Conservation (phyloP, 805 yeast species). For the Candida ulmi region DNA sequence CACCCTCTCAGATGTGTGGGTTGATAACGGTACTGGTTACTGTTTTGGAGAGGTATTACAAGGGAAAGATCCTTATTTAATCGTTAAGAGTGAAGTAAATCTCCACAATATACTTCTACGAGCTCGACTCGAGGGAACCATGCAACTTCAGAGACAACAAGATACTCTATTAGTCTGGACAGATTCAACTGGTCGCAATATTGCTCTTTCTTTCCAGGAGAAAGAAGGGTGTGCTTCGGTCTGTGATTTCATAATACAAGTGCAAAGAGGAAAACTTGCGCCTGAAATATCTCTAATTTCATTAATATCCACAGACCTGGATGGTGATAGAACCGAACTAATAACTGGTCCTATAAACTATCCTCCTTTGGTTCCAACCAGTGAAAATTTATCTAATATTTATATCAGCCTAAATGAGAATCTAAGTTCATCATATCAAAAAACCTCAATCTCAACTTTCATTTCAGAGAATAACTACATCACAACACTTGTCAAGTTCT, state of each 20-base stretch:
- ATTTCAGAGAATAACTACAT: slow-evolving; percentile 52
- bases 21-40: slow-evolving; percentile 88
- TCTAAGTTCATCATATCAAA: slow-evolving; percentile 54
- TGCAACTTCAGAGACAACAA: slow-evolving; percentile 88
- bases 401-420: slow-evolving; percentile 50
- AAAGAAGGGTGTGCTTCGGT: slow-evolving; percentile 80
- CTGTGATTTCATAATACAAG: slow-evolving; percentile 72
- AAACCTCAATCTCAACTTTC: slow-evolving; percentile 52
- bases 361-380: slow-evolving; percentile 51
- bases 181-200: slow-evolving; percentile 61
- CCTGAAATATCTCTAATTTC: slow-evolving; percentile 69
- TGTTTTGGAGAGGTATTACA: slow-evolving; percentile 62
- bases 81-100: slow-evolving; percentile 69
- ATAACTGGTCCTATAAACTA: slow-evolving; percentile 74
- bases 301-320: slow-evolving; percentile 43
- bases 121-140: slow-evolving; percentile 64
- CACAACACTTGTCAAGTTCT: slow-evolving; percentile 42
- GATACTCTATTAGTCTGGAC: slow-evolving; percentile 95
- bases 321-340: slow-evolving; percentile 62
- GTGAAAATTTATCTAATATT: slow-evolving; percentile 45
- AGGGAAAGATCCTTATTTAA: slow-evolving; percentile 45
- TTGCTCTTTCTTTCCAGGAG: slow-evolving; percentile 90
- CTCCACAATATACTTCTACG: slow-evolving; percentile 53
- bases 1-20: slow-evolving; percentile 77
- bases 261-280: slow-evolving; percentile 50